Conservation (phyloP, 148 eudicot species). For the Fagopyrum homotropicum region DNA sequence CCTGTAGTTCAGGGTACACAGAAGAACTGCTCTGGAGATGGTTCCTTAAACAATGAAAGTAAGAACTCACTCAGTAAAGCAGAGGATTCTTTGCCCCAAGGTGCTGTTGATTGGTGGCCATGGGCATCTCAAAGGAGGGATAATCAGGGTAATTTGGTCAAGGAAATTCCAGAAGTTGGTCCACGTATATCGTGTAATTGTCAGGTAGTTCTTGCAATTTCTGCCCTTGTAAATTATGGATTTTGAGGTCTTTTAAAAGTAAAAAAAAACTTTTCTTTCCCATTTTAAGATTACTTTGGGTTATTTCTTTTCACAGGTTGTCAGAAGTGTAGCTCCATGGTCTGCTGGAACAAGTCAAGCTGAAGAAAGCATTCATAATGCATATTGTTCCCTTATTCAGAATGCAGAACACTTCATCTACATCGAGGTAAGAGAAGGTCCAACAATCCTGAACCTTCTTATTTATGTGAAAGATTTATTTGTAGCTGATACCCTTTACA, state of each 20-base stretch:
- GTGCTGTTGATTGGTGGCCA: constrained; percentile 72
- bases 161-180: constrained; percentile 79
- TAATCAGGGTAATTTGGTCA: constrained; percentile 42
- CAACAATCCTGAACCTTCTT: too few relatives aligned
- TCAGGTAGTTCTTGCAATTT: constrained; percentile 46
- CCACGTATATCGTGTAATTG: constrained; percentile 88
- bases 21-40: constrained; percentile 50
- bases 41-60: constrained; percentile 23
- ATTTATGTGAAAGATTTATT: background rate
- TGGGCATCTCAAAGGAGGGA: constrained; percentile 76
- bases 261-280: background rate
- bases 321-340: constrained; percentile 97
- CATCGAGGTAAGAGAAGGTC: constrained; percentile 58
- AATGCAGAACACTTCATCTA: constrained; percentile 81
- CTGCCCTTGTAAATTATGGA: background rate
- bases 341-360: constrained; percentile 95
- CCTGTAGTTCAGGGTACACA: constrained; percentile 44
- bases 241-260: background rate
- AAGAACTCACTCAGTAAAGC: constrained; percentile 21
- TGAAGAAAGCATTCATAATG: constrained; percentile 94
- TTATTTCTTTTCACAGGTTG: constrained; percentile 37
- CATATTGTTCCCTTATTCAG: constrained; percentile 90
- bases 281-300: constrained; percentile 6
- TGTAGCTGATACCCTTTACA: background rate
- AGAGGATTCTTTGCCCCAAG: constrained; percentile 10